Conservation (phyloP, 306 rosid genomes). For the Cicer judaicum region DNA sequence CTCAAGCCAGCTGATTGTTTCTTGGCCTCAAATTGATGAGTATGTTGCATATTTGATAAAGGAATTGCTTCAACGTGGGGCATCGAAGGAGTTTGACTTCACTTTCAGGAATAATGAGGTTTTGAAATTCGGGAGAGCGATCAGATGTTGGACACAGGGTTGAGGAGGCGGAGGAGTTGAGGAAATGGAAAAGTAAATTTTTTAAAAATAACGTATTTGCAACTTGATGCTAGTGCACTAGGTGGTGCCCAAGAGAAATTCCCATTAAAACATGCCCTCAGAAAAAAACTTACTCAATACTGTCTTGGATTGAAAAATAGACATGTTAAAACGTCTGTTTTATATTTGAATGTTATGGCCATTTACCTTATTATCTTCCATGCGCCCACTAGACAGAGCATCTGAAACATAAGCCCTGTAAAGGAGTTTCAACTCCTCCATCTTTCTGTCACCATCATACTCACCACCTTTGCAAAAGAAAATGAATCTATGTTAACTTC, state of each 20-base stretch:
- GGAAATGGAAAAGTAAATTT: too few species aligned
- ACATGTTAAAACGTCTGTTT: slow-evolving; percentile 14
- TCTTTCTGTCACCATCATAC: slow-evolving; percentile 70
- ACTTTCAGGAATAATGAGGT: too few species aligned
- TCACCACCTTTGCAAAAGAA: slow-evolving; percentile 72
- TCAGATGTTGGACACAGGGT: too few species aligned
- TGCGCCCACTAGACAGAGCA: slow-evolving; percentile 58
- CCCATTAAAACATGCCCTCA: slow-evolving; percentile 6
- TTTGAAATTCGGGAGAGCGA: slow-evolving; percentile 46
- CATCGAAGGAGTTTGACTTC: too few species aligned
- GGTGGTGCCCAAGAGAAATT: too few species aligned
- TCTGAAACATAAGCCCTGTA: slow-evolving; percentile 58
- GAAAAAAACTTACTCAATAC: slow-evolving; percentile 24
- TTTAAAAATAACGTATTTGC: too few species aligned
- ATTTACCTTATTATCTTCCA: slow-evolving; percentile 56
- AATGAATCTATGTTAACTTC: slow-evolving; percentile 41
- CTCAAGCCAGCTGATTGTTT: too few species aligned
- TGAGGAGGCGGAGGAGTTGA: too few species aligned
- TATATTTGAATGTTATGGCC: slow-evolving; percentile 14
- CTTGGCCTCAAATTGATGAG: too few species aligned
- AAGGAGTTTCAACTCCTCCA: slow-evolving; percentile 90
- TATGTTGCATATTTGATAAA: too few species aligned
- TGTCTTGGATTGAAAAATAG: neutral
- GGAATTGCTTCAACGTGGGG: too few species aligned
- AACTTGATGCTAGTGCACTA: too few species aligned